Base-by-base conservation (phyloP, 2,329 filamentous ascomycete genomes). In the Xylaria arbuscula region DNA sequence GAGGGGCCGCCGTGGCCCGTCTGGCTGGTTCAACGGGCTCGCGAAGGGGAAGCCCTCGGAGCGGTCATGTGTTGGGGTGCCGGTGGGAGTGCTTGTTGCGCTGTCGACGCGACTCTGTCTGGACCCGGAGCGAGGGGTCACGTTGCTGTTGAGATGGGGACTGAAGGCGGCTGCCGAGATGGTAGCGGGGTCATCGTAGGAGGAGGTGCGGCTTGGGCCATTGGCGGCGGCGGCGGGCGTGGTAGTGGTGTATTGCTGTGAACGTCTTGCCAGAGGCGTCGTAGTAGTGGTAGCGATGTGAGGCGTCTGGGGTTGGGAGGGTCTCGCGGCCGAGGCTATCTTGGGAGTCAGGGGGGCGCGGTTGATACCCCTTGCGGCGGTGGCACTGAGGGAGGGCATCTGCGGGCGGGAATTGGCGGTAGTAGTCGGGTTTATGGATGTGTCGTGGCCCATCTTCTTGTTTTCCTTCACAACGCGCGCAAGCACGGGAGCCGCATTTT, bases 41-140 rank as follows among this genome's bases (percentile, higher is more conserved):
- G 81, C 74, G 38, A 80, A 69, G 5, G 77, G 78, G 62, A 82
- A 72, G 10, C 76, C 47, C 67, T 87, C 83, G 57, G 74, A 75
- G 56, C 79, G 78, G 13, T 86, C 84, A 0, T 77, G 76, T 57
- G 80, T 86, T 5, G 89, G 88, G 0, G 89, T 91, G 65, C 83
- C 85, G 69, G 80, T 87, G 3, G 92, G 90, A 1, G 93, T 93
- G 38, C 86, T 87, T 67, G 85, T 87, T 32, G 86, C 81, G 78
- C 91, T 93, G 77, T 93, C 89, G 66, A 90, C 87, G 72, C 93
- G 89, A 73, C 84, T 89, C 78, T 89, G 93, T 70, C 94, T 87
- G 57, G 89, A 84, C 9, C 91, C 91, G 9, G 93, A 93, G 72
- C 94, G 89, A 59, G 93, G 93, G 3, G 94, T 97, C 77, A 94